phyloP scores from a whole-genome alignment of 345 rosid genomes.

The Hibiscus syriacus region DNA sequence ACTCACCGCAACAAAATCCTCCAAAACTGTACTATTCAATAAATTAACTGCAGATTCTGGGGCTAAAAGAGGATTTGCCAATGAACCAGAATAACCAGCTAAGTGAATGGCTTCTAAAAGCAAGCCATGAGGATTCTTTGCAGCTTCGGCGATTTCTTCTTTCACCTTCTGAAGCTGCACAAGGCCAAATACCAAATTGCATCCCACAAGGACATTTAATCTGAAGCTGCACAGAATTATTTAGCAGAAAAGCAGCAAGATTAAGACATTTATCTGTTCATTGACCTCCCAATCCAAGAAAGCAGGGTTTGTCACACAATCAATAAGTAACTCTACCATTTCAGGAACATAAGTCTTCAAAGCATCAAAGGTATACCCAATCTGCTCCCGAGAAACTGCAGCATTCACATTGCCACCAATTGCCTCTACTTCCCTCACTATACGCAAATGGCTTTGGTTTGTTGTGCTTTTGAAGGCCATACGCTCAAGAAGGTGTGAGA shows the following conservation, averaged over 20 bases:
- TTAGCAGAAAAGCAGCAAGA: background rate
- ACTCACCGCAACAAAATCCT: constrained; percentile 75
- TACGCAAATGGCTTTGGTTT: constrained; percentile 65
- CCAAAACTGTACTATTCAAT: constrained; percentile 47
- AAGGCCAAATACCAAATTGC: background rate
- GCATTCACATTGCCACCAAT: constrained; percentile 68
- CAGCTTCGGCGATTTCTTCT: constrained; percentile 51
- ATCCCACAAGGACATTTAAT: background rate
- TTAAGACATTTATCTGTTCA: constrained; percentile 44
- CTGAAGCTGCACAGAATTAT: background rate
- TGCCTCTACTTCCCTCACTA: constrained; percentile 83
- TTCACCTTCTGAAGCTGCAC: constrained; percentile 68
- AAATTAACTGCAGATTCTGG: constrained; percentile 56
- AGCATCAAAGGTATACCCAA: constrained; percentile 83
- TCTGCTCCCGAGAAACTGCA: constrained; percentile 77
- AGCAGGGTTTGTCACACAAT: constrained; percentile 79
- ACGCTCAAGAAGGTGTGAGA: constrained; percentile 67
- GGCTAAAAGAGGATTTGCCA: constrained; percentile 83
- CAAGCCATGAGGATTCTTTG: constrained; percentile 64
- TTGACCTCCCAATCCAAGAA: constrained; percentile 90
- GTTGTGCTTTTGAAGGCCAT: constrained; percentile 86
- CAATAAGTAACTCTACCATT: constrained; percentile 85
- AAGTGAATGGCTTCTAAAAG: constrained; percentile 83
- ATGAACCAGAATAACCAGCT: constrained; percentile 72
- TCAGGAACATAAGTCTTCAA: constrained; percentile 78